Percentiles rank a stretch among this genome's conserved stretches.
Conservation (phyloP, 495 filamentous ascomycete species). For the Acidiella bohemica region DNA sequence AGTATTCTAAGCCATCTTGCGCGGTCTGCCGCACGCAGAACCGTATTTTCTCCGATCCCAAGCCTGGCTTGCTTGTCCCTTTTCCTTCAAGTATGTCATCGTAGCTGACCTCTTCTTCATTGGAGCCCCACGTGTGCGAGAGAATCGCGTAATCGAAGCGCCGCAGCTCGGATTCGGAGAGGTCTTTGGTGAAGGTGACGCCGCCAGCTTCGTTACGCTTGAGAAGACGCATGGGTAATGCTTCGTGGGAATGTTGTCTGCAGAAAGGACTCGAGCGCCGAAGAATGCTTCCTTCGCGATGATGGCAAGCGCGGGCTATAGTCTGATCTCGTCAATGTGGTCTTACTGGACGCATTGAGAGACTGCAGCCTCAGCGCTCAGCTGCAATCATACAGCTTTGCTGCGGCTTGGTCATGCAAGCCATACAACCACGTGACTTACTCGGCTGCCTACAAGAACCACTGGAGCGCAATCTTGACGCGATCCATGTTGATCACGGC, state of each 20-base stretch:
- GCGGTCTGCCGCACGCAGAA: conserved; percentile 11
- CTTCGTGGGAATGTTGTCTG: neutral
- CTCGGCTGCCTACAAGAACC: no score
- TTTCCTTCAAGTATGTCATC: neutral
- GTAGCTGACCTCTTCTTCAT: conserved; percentile 9
- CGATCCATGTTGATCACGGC: no score
- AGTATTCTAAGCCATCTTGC: conserved; percentile 8
- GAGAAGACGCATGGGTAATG: conserved; percentile 7
- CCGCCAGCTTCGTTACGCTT: conserved; percentile 3
- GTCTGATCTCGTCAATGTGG: no score
- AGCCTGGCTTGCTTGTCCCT: conserved; percentile 5
- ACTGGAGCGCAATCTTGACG: no score
- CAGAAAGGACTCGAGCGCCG: neutral
- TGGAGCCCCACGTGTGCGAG: conserved; percentile 14
- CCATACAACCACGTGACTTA: no score
- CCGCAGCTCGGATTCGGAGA: conserved; percentile 3
- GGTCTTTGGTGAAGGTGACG: conserved; percentile 8
- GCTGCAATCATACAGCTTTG: no score
- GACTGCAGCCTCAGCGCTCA: no score
- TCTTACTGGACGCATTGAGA: no score
- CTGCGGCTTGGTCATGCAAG: no score
- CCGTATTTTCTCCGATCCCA: conserved; percentile 11
- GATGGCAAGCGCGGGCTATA: no score
- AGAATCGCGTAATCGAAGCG: conserved; percentile 12
- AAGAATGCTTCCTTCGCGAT: neutral